Percentiles rank a stretch among this genome's conserved stretches.
Evolutionary conservation across 441 rosid genomes (phyloP).

Genomic region (Erodium moschatum): DNA sequence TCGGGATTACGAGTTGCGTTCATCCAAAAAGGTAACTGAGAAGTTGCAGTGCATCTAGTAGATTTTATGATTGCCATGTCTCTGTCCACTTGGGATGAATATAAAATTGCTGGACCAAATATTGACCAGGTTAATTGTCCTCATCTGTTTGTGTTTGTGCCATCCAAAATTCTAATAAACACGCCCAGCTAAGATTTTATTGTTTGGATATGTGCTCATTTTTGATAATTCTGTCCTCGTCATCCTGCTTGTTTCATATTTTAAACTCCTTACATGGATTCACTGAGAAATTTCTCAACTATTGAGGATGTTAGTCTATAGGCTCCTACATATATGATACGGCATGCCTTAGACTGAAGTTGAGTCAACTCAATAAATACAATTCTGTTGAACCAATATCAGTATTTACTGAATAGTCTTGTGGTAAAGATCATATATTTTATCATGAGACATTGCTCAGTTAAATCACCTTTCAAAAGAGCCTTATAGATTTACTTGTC

Average conservation of each 20-base stretch:
- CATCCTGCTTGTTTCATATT: constrained; percentile 1
- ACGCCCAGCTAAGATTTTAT: background rate
- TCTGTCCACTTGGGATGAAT: constrained; percentile 5
- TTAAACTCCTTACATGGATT: background rate
- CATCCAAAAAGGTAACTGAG: constrained; percentile 79
- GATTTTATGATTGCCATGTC: constrained; percentile 1
- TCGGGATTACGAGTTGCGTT: constrained; percentile 75
- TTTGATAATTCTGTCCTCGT: background rate
- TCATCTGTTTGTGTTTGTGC: background rate
- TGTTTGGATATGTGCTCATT: constrained; percentile 4
- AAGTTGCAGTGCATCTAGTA: constrained; percentile 4
- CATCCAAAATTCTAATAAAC: background rate
- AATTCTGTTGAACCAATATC: background rate
- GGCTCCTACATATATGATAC: background rate
- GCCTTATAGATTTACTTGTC: background rate
- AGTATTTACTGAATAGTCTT: background rate
- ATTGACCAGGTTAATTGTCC: background rate
- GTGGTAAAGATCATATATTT: constrained; percentile 9
- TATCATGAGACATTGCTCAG: background rate
- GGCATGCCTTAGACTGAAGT: background rate
- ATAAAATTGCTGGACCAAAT: background rate
- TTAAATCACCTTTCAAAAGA: constrained; percentile 2
- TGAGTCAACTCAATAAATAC: background rate
- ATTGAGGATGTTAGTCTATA: background rate
- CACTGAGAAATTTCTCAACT: background rate